Percentiles rank a stretch among this genome's conserved stretches.
Conservation (phyloP, 257 asterid species). For the Lycium barbarum region DNA sequence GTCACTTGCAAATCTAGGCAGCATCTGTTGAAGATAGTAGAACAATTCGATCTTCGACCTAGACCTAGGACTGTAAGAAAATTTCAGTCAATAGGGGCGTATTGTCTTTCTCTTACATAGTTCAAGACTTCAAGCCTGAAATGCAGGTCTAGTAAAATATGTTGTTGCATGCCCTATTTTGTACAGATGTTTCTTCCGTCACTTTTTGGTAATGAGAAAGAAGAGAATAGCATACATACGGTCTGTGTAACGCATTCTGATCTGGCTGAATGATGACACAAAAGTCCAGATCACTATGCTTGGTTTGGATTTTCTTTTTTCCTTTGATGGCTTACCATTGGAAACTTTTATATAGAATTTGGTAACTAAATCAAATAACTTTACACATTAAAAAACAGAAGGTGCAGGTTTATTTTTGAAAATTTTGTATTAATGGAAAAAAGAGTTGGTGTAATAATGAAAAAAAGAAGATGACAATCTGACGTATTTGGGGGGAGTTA, state of each 20-base stretch:
- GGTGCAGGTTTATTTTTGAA: too few species aligned
- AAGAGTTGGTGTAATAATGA: too few species aligned
- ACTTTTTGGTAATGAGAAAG: slow-evolving; percentile 3
- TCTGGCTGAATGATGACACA: too few species aligned
- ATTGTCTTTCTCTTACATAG: neutral
- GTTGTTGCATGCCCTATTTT: slow-evolving; percentile 6
- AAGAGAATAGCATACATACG: neutral
- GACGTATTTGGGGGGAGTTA: too few species aligned
- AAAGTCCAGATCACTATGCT: too few species aligned
- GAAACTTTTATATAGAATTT: too few species aligned
- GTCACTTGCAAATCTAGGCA: neutral
- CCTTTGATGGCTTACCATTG: too few species aligned
- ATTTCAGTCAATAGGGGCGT: neutral
- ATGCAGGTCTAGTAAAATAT: neutral
- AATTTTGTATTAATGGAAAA: too few species aligned
- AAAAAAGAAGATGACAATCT: too few species aligned
- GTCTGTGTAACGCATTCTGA: neutral
- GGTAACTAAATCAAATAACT: too few species aligned
- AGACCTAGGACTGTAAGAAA: slow-evolving; percentile 19
- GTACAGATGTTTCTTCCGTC: slow-evolving; percentile 18
- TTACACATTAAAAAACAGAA: too few species aligned
- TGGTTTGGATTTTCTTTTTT: too few species aligned
- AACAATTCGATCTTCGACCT: neutral
- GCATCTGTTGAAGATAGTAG: neutral
- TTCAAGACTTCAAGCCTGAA: neutral